Evolutionary conservation across 139 green algal genomes (phyloP), one percentile per base, ranked within the genome.

Genomic region (Spirogloea muscicola): DNA sequence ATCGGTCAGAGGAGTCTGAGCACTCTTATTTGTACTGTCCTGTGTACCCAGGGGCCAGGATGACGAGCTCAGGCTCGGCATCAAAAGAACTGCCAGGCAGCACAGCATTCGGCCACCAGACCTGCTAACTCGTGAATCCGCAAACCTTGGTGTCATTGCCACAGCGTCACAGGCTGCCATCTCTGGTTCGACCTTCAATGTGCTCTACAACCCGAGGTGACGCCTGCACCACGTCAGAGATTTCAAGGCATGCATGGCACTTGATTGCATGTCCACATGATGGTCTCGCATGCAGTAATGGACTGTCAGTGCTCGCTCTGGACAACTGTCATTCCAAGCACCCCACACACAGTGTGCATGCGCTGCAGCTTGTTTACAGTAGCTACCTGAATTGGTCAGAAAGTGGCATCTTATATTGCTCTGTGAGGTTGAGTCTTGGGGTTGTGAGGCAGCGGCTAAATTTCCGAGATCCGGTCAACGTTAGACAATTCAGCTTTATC

Each of bases 161-260:
- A n/a, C n/a, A n/a, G n/a, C n/a, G n/a, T n/a, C n/a, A n/a, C n/a
- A n/a, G n/a, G n/a, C n/a, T n/a, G n/a, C n/a, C n/a, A n/a, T n/a
- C 21, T 67, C 64, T 5, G 16, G 64, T 6, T 42, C 40, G 41
- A 27, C 64, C 64, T 73, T 73, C 42, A 73, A 38, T 9, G 64
- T 73, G 6, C 31, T 36, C 40, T 73, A 73, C 42, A 63, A 5
- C 16, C 64, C 64, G 4, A 73, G 59, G 59, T 64, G 10, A 21
- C 13, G 9, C 13, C 10, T 13, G 55, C 55, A 55, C 21, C 21
- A 31, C 21, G 46, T 55, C 21, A 55, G 46, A 21, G 46, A 21
- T 55, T 21, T 21, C 21, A 21, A 21, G 46, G n/a, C 21, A 21
- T 21, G n/a, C 21, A 55, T 21, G 46, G 46, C 21, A n/a, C n/a